Percentiles rank a stretch among this genome's conserved stretches.
Evolutionary conservation across 495 filamentous ascomycete species (phyloP).

Genomic region (Lepraria neglecta): DNA sequence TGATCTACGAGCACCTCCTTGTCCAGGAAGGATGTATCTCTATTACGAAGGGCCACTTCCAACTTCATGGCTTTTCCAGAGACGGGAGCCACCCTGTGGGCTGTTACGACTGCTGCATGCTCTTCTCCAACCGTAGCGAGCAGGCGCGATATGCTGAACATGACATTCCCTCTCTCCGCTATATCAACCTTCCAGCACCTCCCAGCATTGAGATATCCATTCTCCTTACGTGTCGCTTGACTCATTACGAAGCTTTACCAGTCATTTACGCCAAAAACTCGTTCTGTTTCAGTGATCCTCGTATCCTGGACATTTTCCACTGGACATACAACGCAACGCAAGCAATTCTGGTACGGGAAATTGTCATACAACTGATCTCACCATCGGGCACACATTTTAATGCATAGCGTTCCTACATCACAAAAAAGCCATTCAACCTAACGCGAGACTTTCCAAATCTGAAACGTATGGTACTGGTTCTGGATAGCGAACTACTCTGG

Average conservation of each 20-base stretch:
- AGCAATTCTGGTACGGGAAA: not conserved
- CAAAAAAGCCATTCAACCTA: not conserved
- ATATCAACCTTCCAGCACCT: not conserved
- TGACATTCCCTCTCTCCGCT: not conserved
- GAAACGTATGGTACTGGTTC: not conserved
- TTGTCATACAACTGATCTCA: not conserved
- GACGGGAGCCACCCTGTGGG: not conserved
- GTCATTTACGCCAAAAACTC: not conserved
- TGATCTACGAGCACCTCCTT: conserved; percentile 1
- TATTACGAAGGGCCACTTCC: not conserved
- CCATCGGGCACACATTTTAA: too few relatives aligned
- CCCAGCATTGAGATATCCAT: not conserved
- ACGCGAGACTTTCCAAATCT: not conserved
- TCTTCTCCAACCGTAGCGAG: not conserved
- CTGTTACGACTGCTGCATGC: not conserved
- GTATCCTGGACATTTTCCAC: not conserved
- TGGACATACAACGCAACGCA: not conserved
- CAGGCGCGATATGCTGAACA: not conserved
- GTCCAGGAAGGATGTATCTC: not conserved
- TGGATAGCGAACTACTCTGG: too few relatives aligned
- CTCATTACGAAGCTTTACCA: not conserved
- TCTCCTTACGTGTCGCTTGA: not conserved
- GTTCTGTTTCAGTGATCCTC: not conserved
- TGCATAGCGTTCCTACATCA: too few relatives aligned
- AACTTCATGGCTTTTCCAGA: not conserved